These are phyloP conservation scores for Paraconiothyrium sp. DNA, from an alignment of 2,329 filamentous ascomycete species.

Conservation along the genomic window DNA sequence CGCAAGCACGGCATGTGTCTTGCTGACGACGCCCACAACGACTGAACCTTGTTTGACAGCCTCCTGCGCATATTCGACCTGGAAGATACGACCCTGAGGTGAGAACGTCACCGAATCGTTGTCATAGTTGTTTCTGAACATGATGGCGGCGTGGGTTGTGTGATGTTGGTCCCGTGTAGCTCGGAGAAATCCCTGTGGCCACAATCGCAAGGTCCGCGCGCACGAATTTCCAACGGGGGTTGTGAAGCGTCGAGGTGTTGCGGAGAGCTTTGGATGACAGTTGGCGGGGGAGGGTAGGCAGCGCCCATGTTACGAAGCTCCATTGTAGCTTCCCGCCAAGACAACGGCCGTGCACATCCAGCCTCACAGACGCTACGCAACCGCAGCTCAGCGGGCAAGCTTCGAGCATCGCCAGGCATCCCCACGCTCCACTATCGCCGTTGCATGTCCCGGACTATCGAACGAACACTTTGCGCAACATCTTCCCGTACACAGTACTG, in stretches of 20 bases:
- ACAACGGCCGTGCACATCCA: conserved; percentile 24
- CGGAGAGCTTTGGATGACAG: conserved; percentile 6
- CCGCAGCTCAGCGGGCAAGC: conserved; percentile 22
- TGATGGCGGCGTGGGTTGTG: conserved; percentile 59
- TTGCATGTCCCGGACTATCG: not conserved
- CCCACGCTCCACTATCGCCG: conserved; percentile 1
- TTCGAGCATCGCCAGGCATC: conserved; percentile 2
- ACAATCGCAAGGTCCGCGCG: not conserved
- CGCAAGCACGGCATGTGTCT: conserved; percentile 95
- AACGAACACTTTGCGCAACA: not conserved
- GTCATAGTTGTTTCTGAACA: conserved; percentile 99
- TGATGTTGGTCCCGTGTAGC: conserved; percentile 12
- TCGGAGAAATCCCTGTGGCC: not conserved
- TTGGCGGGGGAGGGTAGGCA: conserved; percentile 18
- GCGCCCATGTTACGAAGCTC: conserved; percentile 36
- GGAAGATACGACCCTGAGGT: conserved; percentile 98
- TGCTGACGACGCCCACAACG: conserved; percentile 95
- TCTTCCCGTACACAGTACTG: not conserved
- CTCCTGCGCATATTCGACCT: conserved; percentile 98
- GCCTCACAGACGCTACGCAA: conserved; percentile 30
- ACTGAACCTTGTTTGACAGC: conserved; percentile 99
- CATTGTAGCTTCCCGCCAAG: conserved; percentile 32
- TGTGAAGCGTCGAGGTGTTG: not conserved
- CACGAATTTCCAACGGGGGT: not conserved
- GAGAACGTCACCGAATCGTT: conserved; percentile 99